Percentiles rank a stretch among this genome's conserved stretches.
phyloP scores from a whole-genome alignment of 306 rosid genomes.

The Citrullus colocynthis region DNA sequence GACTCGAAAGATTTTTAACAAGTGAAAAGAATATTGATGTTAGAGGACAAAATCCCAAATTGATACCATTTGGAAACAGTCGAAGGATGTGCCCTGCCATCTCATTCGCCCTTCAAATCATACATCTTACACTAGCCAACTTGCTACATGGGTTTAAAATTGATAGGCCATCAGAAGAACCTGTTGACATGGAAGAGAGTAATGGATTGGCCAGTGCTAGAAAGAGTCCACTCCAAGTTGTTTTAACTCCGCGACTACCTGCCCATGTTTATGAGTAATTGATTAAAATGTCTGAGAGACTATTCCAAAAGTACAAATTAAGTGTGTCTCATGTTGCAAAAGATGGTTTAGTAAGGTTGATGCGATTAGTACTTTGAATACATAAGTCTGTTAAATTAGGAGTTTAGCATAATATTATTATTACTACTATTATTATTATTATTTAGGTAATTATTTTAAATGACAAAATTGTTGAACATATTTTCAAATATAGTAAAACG shows the following conservation, averaged over 20 bases:
- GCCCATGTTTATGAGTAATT: neutral
- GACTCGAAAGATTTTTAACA: slow-evolving; percentile 18
- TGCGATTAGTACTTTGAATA: too few species aligned
- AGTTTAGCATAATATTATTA: too few species aligned
- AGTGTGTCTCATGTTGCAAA: too few species aligned
- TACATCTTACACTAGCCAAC: neutral
- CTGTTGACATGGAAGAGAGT: slow-evolving; percentile 37
- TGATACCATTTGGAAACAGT: slow-evolving; percentile 24
- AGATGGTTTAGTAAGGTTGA: too few species aligned
- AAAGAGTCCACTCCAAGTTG: slow-evolving; percentile 33
- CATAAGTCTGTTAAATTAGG: too few species aligned
- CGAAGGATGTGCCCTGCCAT: slow-evolving; percentile 31
- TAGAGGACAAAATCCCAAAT: slow-evolving; percentile 8
- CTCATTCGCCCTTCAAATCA: neutral
- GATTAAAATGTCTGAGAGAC: too few species aligned
- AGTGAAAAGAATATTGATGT: neutral
- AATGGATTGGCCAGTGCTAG: slow-evolving; percentile 40
- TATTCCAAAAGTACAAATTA: too few species aligned
- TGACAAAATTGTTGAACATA: too few species aligned
- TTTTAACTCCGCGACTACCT: slow-evolving; percentile 35
- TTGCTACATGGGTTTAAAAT: slow-evolving; percentile 21
- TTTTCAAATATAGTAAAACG: too few species aligned
- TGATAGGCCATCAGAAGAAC: slow-evolving; percentile 14
- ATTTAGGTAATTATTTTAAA: too few species aligned
- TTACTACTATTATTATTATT: too few species aligned